Evolutionary conservation across 1,139 yeast species (phyloP).

Genomic region (Saccharomycopsis hybrid): DNA sequence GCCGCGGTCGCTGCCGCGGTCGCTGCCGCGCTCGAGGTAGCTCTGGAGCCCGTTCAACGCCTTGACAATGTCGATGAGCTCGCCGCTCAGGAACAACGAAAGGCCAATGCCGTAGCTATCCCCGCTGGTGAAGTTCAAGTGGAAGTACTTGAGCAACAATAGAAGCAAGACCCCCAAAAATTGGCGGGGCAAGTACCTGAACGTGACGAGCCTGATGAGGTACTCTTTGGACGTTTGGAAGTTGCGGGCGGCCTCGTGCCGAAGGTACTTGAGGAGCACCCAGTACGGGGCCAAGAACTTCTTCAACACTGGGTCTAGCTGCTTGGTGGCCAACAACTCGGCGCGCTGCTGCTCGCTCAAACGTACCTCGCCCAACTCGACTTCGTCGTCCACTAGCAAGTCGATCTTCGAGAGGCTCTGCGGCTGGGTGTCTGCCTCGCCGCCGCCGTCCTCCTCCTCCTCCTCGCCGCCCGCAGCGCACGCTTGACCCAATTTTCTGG

Average conservation of each 20-base stretch:
- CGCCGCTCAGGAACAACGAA: constrained; percentile 16
- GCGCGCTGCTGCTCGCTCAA: constrained; percentile 28
- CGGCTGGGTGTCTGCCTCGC: constrained; percentile 28
- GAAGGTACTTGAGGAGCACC: constrained; percentile 47
- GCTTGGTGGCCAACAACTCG: constrained; percentile 12
- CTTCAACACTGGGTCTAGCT: constrained; percentile 47
- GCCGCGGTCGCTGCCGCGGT: no score
- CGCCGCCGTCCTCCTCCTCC: constrained; percentile 43
- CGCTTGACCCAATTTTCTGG: constrained; percentile 51
- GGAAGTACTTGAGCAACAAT: constrained; percentile 17
- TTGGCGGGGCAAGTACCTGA: constrained; percentile 58
- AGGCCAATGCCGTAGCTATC: constrained; percentile 8
- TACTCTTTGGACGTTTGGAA: constrained; percentile 30
- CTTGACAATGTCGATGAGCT: constrained; percentile 13
- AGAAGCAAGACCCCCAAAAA: constrained; percentile 29
- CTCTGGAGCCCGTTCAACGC: constrained; percentile 11
- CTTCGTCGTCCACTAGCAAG: constrained; percentile 20
- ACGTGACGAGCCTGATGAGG: constrained; percentile 51
- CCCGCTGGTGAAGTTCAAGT: constrained; percentile 12
- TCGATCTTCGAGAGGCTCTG: constrained; percentile 23
- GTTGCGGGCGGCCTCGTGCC: constrained; percentile 27
- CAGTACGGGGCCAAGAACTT: constrained; percentile 73
- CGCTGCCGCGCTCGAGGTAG: no score
- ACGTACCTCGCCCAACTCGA: constrained; percentile 28
- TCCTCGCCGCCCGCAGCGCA: no score